Percentiles rank a stretch among this genome's conserved stretches.
Evolutionary conservation across 2,329 filamentous ascomycete genomes (phyloP).

Genomic region (Colletotrichum acutatum): DNA sequence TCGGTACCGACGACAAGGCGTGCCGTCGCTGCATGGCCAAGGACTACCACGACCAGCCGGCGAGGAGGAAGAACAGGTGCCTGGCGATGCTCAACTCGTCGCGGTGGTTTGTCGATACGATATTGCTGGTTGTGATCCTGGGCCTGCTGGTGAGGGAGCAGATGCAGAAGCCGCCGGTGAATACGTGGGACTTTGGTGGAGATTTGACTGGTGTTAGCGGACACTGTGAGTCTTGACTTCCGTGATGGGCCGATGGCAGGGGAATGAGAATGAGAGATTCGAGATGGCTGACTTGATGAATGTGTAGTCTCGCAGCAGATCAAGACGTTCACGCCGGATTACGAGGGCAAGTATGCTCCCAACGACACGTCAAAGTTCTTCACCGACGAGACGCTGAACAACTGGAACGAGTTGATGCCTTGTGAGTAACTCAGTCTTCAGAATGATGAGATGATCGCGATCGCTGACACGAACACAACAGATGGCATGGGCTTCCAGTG

Average conservation of each 20-base stretch:
- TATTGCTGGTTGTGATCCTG: constrained; percentile 45
- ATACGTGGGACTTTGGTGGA: constrained; percentile 46
- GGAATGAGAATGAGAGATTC: not conserved
- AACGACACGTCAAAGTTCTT: constrained; percentile 55
- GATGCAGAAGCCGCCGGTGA: constrained; percentile 36
- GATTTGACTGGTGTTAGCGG: constrained; percentile 51
- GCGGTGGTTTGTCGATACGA: constrained; percentile 46
- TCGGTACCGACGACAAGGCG: constrained; percentile 41
- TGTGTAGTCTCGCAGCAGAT: constrained; percentile 51
- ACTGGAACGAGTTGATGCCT: constrained; percentile 53
- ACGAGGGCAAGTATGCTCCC: constrained; percentile 47
- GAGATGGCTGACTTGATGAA: not conserved
- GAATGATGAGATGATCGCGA: rapidly evolving
- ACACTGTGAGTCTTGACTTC: constrained; percentile 37
- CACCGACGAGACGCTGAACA: constrained; percentile 44
- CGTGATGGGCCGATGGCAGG: no score
- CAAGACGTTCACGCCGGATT: constrained; percentile 48
- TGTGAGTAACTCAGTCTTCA: constrained; percentile 35
- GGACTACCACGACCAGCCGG: constrained; percentile 4
- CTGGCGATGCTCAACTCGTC: constrained; percentile 37
- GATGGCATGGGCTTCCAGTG: constrained; percentile 53
- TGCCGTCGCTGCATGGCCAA: constrained; percentile 10
- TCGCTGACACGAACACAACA: constrained; percentile 29
- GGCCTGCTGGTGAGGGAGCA: constrained; percentile 44
- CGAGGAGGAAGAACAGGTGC: constrained; percentile 29